Evolutionary conservation across 1,284 basidiomycete species (phyloP).

Genomic region (Violaceomyces palustris): DNA sequence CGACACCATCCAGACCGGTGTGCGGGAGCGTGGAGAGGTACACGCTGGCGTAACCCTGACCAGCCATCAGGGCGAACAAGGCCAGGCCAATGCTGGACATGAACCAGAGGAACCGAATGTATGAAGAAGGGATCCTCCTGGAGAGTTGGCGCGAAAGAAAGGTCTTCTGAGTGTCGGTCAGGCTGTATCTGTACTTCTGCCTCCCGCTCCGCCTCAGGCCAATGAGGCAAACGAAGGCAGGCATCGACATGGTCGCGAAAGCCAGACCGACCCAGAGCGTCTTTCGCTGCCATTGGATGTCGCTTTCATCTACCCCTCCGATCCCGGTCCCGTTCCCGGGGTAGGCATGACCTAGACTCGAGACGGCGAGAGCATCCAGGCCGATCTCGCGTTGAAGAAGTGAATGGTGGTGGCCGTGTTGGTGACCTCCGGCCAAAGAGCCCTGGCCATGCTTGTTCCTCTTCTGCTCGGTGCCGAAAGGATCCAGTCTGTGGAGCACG

Average conservation of each 20-base stretch:
- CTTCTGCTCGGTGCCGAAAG: constrained; percentile 15
- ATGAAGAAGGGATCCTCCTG: constrained; percentile 58
- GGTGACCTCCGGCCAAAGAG: too few species aligned
- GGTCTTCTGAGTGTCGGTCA: constrained; percentile 54
- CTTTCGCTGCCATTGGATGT: constrained; percentile 60
- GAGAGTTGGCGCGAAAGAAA: constrained; percentile 56
- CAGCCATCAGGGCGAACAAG: constrained; percentile 59
- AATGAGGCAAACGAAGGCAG: constrained; percentile 54
- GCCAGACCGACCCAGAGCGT: constrained; percentile 60
- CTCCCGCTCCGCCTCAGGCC: constrained; percentile 44
- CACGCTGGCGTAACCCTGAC: constrained; percentile 60
- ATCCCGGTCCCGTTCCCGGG: constrained; percentile 1
- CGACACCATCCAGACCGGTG: constrained; percentile 58
- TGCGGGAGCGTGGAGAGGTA: constrained; percentile 60
- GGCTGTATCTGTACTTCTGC: constrained; percentile 48
- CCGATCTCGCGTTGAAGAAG: too few species aligned
- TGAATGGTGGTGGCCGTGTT: too few species aligned
- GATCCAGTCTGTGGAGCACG: constrained; percentile 53
- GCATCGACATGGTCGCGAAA: constrained; percentile 59
- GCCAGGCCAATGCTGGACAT: constrained; percentile 58
- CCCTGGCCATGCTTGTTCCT: too few species aligned
- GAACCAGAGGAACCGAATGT: constrained; percentile 61
- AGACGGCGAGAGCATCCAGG: too few species aligned
- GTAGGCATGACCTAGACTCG: too few species aligned
- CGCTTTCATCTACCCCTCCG: constrained; percentile 27